Conservation (phyloP, 2,329 filamentous ascomycete genomes). For the Diaporthe amygdali region DNA sequence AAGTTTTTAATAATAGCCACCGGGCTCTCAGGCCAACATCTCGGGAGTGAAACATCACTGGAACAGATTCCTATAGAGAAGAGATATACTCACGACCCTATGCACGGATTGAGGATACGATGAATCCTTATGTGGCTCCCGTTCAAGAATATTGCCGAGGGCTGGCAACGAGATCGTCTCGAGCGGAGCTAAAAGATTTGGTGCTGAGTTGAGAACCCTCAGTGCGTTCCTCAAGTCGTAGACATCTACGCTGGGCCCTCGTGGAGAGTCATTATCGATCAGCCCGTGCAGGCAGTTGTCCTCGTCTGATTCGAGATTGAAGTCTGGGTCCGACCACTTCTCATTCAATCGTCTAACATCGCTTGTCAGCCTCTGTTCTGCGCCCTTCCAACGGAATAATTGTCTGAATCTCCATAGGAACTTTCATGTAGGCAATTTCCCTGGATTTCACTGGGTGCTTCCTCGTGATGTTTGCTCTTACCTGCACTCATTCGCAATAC, state of each 20-base stretch:
- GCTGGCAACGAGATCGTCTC: not conserved
- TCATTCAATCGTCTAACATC: conserved; percentile 42
- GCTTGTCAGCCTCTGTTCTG: not conserved
- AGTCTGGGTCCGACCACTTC: conserved; percentile 50
- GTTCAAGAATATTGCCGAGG: not conserved
- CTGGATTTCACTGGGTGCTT: accelerated
- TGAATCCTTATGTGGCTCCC: not conserved
- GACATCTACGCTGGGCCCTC: not conserved
- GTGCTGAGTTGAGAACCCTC: not conserved
- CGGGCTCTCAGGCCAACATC: not conserved
- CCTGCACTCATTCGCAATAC: conserved; percentile 46
- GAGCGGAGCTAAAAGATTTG: not conserved
- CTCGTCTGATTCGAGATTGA: conserved; percentile 46
- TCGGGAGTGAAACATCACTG: not conserved
- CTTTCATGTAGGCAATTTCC: no score
- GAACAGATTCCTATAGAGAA: accelerated
- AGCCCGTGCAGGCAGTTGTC: conserved; percentile 44
- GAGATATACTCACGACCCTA: conserved; percentile 33
- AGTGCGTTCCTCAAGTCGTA: not conserved
- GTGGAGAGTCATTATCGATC: not conserved
- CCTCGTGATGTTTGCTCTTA: not conserved
- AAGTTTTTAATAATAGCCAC: not conserved
- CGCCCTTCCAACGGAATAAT: no score
- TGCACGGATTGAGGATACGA: conserved; percentile 40
- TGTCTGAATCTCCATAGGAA: not conserved